Percentiles rank a stretch among this genome's conserved stretches.
These are phyloP conservation scores for Phytophthora parvispora DNA, from an alignment of 352 stramenopile species.

Conservation along the genomic window DNA sequence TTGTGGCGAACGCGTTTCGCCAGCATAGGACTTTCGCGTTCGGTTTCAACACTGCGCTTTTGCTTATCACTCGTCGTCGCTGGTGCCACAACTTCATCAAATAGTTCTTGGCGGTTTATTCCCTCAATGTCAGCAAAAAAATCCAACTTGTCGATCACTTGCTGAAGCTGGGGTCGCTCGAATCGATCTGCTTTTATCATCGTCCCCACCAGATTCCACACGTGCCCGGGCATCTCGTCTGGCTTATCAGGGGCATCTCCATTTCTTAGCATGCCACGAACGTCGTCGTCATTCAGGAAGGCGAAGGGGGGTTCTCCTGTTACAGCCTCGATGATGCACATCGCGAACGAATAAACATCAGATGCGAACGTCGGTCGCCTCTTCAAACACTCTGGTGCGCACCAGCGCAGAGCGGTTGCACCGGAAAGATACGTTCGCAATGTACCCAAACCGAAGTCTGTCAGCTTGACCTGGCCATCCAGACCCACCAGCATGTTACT, in stretches of 20 bases:
- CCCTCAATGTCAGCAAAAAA: not conserved
- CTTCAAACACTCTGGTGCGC: not conserved
- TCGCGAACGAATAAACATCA: not conserved
- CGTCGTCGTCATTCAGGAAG: not conserved
- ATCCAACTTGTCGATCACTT: not conserved
- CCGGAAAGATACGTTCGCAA: not conserved
- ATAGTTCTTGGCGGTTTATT: not conserved
- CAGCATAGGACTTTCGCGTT: not conserved
- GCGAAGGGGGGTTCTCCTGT: not conserved
- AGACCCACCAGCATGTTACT: constrained; percentile 31
- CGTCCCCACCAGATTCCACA: not conserved
- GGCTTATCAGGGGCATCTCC: not conserved
- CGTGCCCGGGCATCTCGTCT: not conserved
- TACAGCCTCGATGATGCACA: not conserved
- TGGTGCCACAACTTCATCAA: not conserved
- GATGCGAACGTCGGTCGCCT: not conserved
- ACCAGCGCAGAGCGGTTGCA: not conserved
- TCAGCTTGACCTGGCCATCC: constrained; percentile 22
- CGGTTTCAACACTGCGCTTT: not conserved
- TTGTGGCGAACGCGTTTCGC: not conserved
- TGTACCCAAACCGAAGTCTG: constrained; percentile 14
- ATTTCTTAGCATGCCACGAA: not conserved
- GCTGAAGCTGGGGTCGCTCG: not conserved
- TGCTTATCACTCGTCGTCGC: not conserved
- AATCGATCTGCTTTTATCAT: not conserved